Conservation (phyloP, 768 basidiomycete genomes). For the Pulveroboletus sp. region DNA sequence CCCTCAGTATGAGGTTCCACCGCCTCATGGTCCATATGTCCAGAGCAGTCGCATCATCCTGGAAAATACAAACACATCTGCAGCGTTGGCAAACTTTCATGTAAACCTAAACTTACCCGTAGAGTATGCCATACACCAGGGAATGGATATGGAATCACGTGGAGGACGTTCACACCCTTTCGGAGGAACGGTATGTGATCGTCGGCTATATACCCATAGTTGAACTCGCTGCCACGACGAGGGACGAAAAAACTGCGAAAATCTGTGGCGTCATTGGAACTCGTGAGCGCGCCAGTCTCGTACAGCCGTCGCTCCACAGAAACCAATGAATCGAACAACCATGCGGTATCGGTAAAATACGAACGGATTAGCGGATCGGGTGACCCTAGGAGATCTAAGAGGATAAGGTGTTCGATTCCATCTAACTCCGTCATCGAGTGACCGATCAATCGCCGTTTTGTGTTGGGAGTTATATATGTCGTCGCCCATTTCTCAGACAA, state of each 20-base stretch:
- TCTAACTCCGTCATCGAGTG: slow-evolving; percentile 61
- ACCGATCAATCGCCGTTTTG: slow-evolving; percentile 55
- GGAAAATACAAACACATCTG: slow-evolving; percentile 2
- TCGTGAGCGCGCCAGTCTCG: slow-evolving; percentile 58
- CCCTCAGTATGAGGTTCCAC: slow-evolving; percentile 86
- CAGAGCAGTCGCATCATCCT: slow-evolving; percentile 90
- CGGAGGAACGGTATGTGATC: slow-evolving; percentile 91
- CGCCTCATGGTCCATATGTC: slow-evolving; percentile 82
- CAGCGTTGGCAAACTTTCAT: neutral
- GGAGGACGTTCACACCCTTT: slow-evolving; percentile 82
- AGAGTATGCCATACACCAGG: slow-evolving; percentile 88
- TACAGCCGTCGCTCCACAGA: slow-evolving; percentile 72
- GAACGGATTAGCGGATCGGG: slow-evolving; percentile 71
- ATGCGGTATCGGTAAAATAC: slow-evolving; percentile 85
- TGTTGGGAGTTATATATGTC: slow-evolving; percentile 60
- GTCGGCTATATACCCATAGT: slow-evolving; percentile 72
- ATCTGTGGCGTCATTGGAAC: slow-evolving; percentile 38
- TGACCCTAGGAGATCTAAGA: slow-evolving; percentile 90
- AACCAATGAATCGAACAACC: slow-evolving; percentile 82
- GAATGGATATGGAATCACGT: slow-evolving; percentile 88
- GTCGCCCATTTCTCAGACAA: slow-evolving; percentile 83
- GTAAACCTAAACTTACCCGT: slow-evolving; percentile 42
- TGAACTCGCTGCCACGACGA: slow-evolving; percentile 37
- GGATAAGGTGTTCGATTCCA: slow-evolving; percentile 85
- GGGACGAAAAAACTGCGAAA: slow-evolving; percentile 68